Conservation (phyloP, 495 filamentous ascomycete genomes). For the Hypoxylon fuscum region DNA sequence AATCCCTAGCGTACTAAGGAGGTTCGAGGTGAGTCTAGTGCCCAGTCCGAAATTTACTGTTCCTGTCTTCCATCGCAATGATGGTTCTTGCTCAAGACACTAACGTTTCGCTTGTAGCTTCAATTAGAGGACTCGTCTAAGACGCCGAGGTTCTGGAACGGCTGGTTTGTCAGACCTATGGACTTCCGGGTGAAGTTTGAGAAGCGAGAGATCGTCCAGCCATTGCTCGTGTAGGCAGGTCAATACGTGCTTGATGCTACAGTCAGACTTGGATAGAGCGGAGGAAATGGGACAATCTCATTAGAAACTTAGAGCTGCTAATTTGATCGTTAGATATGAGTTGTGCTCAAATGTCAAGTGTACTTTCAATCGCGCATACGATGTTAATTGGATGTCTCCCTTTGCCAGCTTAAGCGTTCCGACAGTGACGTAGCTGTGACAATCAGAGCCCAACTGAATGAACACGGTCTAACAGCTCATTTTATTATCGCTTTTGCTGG, state of each 20-base stretch:
- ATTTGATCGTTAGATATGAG: too few species aligned
- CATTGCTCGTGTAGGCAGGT: constrained; percentile 1
- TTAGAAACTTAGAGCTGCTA: too few species aligned
- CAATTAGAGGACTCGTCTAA: constrained; percentile 25
- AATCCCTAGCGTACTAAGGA: constrained; percentile 22
- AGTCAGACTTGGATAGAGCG: neutral
- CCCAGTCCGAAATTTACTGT: constrained; percentile 44
- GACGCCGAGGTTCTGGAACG: constrained; percentile 24
- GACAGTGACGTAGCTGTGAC: too few species aligned
- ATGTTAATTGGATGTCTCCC: too few species aligned
- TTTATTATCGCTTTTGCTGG: too few species aligned
- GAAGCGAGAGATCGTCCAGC: constrained; percentile 19
- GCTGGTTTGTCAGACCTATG: constrained; percentile 23
- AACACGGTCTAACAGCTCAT: too few species aligned
- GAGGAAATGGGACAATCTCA: too few species aligned
- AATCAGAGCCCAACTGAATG: too few species aligned
- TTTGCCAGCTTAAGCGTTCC: too few species aligned
- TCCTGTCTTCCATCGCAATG: constrained; percentile 49
- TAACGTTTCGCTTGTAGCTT: constrained; percentile 8
- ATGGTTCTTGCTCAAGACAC: too few species aligned
- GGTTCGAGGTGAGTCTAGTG: constrained; percentile 15
- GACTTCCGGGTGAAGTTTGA: constrained; percentile 20
- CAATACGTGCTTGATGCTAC: neutral
- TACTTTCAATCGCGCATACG: too few species aligned
- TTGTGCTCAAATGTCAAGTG: too few species aligned